phyloP scores from a whole-genome alignment of 768 basidiomycete genomes.

The Lactifluus rugatus region DNA sequence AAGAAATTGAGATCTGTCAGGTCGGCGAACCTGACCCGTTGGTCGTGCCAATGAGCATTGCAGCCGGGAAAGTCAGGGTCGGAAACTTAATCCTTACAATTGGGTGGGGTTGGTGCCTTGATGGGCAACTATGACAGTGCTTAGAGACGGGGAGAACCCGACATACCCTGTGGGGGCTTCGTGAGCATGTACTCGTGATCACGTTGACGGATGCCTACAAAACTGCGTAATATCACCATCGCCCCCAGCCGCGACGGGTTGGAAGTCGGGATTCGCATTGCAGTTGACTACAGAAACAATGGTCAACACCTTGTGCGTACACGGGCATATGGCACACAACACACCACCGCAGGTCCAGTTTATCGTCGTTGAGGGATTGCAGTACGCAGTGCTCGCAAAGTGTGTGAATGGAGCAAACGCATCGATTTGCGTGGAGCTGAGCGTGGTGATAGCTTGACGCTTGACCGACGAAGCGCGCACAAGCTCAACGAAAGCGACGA shows the following conservation, averaged over 20 bases:
- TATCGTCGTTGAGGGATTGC: too few species aligned
- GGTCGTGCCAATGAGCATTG: not conserved
- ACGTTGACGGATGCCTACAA: slow-evolving; percentile 24
- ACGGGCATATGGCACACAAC: not conserved
- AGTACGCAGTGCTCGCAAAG: too few species aligned
- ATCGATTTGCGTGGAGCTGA: too few species aligned
- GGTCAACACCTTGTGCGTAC: not conserved
- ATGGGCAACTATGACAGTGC: slow-evolving; percentile 30
- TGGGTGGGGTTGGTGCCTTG: slow-evolving; percentile 30
- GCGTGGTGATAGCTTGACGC: too few species aligned
- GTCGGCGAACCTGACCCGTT: slow-evolving; percentile 25
- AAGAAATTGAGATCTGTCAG: slow-evolving; percentile 34
- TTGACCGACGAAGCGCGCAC: too few species aligned
- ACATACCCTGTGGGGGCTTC: slow-evolving; percentile 38
- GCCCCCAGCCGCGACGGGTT: slow-evolving; percentile 40
- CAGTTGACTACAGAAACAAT: slow-evolving; percentile 31
- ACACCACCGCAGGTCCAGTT: not conserved
- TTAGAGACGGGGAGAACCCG: slow-evolving; percentile 36
- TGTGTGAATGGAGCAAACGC: too few species aligned
- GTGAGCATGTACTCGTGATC: not conserved
- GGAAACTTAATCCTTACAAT: slow-evolving; percentile 21
- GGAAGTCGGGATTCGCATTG: slow-evolving; percentile 37
- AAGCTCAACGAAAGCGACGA: too few species aligned
- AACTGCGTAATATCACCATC: slow-evolving; percentile 35
- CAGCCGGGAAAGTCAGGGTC: not conserved